phyloP scores from a whole-genome alignment of 371 early-diverging fungal genomes.

The Rhizopus microsporus region DNA sequence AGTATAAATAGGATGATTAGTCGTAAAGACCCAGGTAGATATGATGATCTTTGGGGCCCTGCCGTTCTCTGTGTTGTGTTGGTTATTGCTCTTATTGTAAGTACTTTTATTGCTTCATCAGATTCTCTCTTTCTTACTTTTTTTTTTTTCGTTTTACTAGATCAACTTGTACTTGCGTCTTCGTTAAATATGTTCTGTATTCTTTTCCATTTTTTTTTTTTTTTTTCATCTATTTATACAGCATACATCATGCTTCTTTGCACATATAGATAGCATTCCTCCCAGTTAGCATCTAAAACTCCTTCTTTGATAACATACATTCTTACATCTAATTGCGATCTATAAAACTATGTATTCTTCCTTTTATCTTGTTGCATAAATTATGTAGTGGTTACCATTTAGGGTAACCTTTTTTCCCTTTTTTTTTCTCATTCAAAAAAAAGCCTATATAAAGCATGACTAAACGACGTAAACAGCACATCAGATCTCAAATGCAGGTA shows the following conservation, averaged over 20 bases:
- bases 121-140: background rate
- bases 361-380: too few relatives aligned
- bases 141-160: constrained; percentile 17
- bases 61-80: constrained; percentile 86
- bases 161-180: constrained; percentile 50
- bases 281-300: too few relatives aligned
- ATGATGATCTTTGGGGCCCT: constrained; percentile 72
- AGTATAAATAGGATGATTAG: constrained; percentile 52
- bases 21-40: constrained; percentile 57
- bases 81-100: constrained; percentile 55
- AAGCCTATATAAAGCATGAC: background rate
- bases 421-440: background rate
- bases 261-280: too few relatives aligned
- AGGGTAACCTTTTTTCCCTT: background rate
- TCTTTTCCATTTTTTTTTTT: background rate
- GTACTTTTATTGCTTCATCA: background rate
- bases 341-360: too few relatives aligned
- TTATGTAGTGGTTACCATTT: too few relatives aligned
- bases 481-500: background rate
- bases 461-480: background rate
- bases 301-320: too few relatives aligned
- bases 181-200: constrained; percentile 1
- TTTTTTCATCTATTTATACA: background rate
- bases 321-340: too few relatives aligned
- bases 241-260: too few relatives aligned